Base-by-base conservation (phyloP, 75 land plant species). In the Chamaecyparis obtusa region DNA sequence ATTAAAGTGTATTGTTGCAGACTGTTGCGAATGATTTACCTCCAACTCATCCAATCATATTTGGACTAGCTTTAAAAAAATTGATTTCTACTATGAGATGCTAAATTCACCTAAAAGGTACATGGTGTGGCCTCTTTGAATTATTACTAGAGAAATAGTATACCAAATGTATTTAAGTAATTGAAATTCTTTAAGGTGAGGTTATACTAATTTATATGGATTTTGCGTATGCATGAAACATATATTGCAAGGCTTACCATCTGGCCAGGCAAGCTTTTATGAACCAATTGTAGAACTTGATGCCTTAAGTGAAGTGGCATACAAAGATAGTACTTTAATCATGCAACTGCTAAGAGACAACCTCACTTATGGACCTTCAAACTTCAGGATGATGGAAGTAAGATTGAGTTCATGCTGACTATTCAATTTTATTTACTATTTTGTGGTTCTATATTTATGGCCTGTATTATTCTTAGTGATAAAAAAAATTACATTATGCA, bases 11-110 rank as follows among this genome's bases (percentile, higher is more conserved):
- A 9, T 81, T 83, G 1, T 76, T 88, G 9, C 41, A n/a, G n/a
- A 81, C 92, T 55, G 93, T 90, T 24, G 92, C 87, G 84, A 88
- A 89, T 33, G 93, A 91, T 30, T 84, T 92, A 55, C 74, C 93
- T 17, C 90, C 92, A 39, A 91, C 92, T 6, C 92, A 92, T 89
- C 93, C 93, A 46, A 92, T 92, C 51, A 80, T 90, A 36, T 80
- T 92, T 88, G 93, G 93, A 41, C 72, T 91, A 51, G 90, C 92
- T n/a, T 85, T 93, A 85, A 93, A 93, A n/a, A n/a, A n/a, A n/a
- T 81, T 91, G n/a, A n/a, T 60, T 93, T 91, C 88, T 87, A n/a
- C n/a, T 92, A 92, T 84, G 93, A 92, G 85, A 92, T 92, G 37
- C 60, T 92, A 89, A 90, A 92, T 48, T 89, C 93, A 30, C 93